Percentiles rank a stretch among this genome's conserved stretches.
Evolutionary conservation across 768 basidiomycete genomes (phyloP).

Genomic region (Boletus coccyginus): DNA sequence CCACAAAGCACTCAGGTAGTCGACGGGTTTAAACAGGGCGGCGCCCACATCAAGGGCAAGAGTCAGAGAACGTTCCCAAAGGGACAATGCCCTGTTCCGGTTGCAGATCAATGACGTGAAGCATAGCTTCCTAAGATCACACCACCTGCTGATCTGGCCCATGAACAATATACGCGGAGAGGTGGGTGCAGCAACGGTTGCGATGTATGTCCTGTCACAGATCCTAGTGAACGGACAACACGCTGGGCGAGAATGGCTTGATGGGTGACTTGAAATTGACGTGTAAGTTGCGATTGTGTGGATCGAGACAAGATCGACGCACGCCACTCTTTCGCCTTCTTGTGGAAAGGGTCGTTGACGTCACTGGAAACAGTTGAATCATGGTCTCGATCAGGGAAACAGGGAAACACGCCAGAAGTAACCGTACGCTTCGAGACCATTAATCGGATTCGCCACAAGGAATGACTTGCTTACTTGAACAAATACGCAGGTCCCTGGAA

Average conservation of each 20-base stretch:
- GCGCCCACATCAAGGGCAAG: constrained; percentile 63
- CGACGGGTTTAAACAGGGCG: constrained; percentile 56
- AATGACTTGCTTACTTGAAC: constrained; percentile 58
- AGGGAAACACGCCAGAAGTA: constrained; percentile 50
- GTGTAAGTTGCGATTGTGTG: constrained; percentile 4
- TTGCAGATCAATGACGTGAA: constrained; percentile 12
- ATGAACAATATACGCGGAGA: constrained; percentile 74
- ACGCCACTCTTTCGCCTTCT: constrained; percentile 69
- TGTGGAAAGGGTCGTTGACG: constrained; percentile 46
- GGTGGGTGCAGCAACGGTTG: constrained; percentile 56
- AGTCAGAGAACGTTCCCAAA: constrained; percentile 58
- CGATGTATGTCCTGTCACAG: constrained; percentile 50
- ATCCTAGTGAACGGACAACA: constrained; percentile 56
- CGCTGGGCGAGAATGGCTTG: constrained; percentile 59
- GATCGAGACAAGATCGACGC: constrained; percentile 29
- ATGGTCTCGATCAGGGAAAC: not conserved
- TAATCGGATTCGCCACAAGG: not conserved
- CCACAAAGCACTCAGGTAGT: constrained; percentile 62
- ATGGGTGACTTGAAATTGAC: constrained; percentile 47
- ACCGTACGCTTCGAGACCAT: constrained; percentile 49
- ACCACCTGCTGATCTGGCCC: constrained; percentile 60
- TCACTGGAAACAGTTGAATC: constrained; percentile 32
- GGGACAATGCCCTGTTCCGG: constrained; percentile 44
- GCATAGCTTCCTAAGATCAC: constrained; percentile 1
- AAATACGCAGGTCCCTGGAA: constrained; percentile 72